Conservation (phyloP, 108 stramenopile genomes). For the Cylindrotheca closterium region DNA sequence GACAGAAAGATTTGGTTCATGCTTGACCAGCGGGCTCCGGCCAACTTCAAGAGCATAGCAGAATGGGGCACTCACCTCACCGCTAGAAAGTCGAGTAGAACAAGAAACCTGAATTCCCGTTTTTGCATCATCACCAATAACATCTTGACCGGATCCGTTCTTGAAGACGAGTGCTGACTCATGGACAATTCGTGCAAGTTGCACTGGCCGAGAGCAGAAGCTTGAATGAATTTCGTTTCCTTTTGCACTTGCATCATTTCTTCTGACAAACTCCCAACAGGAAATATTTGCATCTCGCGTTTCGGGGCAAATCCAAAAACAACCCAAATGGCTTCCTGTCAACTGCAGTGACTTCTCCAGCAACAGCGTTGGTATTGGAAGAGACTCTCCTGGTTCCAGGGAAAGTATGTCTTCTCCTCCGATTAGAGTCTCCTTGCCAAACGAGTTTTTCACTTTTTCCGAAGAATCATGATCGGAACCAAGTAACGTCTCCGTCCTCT, state of each 20-base stretch:
- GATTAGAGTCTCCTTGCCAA: background rate
- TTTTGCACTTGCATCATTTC: constrained; percentile 15
- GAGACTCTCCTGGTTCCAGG: constrained; percentile 42
- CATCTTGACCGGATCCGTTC: constrained; percentile 41
- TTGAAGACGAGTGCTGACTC: constrained; percentile 74
- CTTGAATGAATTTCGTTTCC: constrained; percentile 26
- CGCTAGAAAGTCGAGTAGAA: constrained; percentile 28
- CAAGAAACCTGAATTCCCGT: constrained; percentile 77
- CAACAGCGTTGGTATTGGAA: constrained; percentile 65
- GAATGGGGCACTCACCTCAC: constrained; percentile 52
- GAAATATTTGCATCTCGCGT: constrained; percentile 23
- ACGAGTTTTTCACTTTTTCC: background rate
- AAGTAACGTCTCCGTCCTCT: background rate
- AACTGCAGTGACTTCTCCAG: constrained; percentile 73
- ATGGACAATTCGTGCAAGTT: constrained; percentile 79
- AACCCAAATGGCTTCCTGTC: constrained; percentile 68
- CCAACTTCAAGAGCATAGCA: constrained; percentile 88
- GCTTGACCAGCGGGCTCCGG: constrained; percentile 61
- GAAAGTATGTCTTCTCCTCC: constrained; percentile 18
- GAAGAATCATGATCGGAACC: background rate
- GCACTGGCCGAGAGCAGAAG: constrained; percentile 70
- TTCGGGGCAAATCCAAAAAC: constrained; percentile 75
- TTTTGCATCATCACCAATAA: constrained; percentile 48
- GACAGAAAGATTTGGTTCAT: constrained; percentile 6
- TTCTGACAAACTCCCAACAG: constrained; percentile 19